These are phyloP conservation scores for Sindora glabra DNA, from an alignment of 306 rosid genomes.

Conservation along the genomic window DNA sequence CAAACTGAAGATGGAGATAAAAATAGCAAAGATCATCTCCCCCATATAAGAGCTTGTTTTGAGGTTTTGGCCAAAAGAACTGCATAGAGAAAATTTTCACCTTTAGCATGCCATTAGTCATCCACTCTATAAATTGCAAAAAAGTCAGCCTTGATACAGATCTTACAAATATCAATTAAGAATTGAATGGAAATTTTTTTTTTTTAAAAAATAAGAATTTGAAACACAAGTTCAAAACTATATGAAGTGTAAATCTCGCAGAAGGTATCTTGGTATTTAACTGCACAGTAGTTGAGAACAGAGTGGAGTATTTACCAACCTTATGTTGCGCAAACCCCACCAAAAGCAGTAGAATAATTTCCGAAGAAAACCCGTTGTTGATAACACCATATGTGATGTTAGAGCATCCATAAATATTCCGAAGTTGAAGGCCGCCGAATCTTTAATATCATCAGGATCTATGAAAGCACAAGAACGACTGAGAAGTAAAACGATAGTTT, in stretches of 20 bases:
- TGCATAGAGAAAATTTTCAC: background rate
- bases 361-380: background rate
- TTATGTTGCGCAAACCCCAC: slow-evolving; percentile 51
- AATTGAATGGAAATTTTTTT: no score
- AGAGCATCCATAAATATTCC: slow-evolving; percentile 43
- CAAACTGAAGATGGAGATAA: slow-evolving; percentile 38
- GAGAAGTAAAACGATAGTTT: rapidly evolving
- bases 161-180: no score
- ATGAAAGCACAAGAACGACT: slow-evolving; percentile 13
- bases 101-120: background rate
- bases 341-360: slow-evolving; percentile 48
- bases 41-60: slow-evolving; percentile 27
- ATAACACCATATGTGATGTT: slow-evolving; percentile 15
- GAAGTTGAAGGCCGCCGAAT: slow-evolving; percentile 19
- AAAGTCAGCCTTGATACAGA: background rate
- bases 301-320: slow-evolving; percentile 18
- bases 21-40: slow-evolving; percentile 38
- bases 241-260: background rate
- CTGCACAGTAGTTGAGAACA: background rate
- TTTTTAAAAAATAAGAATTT: no score
- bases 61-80: slow-evolving; percentile 48
- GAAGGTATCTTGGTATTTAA: no score
- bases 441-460: background rate
- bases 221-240: no score
- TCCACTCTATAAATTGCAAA: background rate